These are phyloP conservation scores for Pleurotus giganteus DNA, from an alignment of 768 basidiomycete genomes.

Conservation along the genomic window DNA sequence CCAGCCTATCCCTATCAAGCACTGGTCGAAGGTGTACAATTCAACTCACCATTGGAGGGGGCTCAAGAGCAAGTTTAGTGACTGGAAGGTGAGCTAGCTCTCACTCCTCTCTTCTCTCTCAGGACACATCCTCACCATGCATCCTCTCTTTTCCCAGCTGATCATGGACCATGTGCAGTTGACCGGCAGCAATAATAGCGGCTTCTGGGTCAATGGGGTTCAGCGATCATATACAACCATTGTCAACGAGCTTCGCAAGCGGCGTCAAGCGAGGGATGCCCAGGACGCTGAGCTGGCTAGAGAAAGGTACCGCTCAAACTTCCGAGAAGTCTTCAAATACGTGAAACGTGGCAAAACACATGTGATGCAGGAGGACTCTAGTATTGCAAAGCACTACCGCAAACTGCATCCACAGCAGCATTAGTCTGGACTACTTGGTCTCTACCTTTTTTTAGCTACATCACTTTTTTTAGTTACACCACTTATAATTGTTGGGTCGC, in stretches of 20 bases:
- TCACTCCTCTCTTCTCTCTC: not conserved
- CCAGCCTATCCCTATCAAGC: constrained; percentile 18
- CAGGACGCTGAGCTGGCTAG: constrained; percentile 10
- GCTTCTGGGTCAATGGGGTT: constrained; percentile 12
- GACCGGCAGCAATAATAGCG: constrained; percentile 14
- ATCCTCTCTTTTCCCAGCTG: constrained; percentile 8
- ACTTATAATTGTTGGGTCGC: not conserved
- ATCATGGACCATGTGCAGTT: constrained; percentile 14
- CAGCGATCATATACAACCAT: constrained; percentile 17
- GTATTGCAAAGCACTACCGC: constrained; percentile 13
- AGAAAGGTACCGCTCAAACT: constrained; percentile 15
- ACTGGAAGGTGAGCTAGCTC: constrained; percentile 21
- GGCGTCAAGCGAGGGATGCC: constrained; percentile 11
- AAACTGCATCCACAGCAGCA: too few species aligned
- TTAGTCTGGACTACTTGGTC: too few species aligned
- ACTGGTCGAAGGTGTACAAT: constrained; percentile 23
- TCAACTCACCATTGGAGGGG: constrained; percentile 22
- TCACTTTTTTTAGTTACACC: too few species aligned
- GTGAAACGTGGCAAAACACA: constrained; percentile 7
- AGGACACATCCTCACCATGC: not conserved
- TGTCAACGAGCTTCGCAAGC: not conserved
- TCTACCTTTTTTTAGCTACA: too few species aligned
- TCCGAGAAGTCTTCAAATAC: constrained; percentile 16
- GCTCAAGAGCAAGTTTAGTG: constrained; percentile 20
- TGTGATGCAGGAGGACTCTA: constrained; percentile 13